A percentile compares a stretch with the other conserved stretches of the same genome.
Conservation (phyloP, 257 asterid species). For the Leptodermis oblonga region DNA sequence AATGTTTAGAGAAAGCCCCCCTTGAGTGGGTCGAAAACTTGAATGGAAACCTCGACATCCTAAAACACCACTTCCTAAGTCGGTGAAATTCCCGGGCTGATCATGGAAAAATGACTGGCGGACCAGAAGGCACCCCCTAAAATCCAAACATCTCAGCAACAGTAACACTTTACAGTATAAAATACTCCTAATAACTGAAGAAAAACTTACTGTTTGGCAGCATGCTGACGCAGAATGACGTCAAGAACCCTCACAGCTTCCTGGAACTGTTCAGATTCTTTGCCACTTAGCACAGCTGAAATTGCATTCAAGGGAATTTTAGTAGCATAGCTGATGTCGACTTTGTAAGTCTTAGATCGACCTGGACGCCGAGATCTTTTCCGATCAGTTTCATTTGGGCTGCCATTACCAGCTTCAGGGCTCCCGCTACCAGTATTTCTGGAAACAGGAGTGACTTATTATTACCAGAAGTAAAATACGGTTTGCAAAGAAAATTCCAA, state of each 20-base stretch:
- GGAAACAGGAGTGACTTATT: background rate
- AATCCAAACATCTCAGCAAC: slow-evolving; percentile 2
- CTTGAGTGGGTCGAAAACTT: slow-evolving; percentile 63
- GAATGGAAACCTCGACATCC: slow-evolving; percentile 75
- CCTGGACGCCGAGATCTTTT: slow-evolving; percentile 45
- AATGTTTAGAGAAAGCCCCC: slow-evolving; percentile 62
- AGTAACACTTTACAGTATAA: background rate
- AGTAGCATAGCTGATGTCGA: slow-evolving; percentile 55
- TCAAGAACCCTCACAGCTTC: slow-evolving; percentile 75
- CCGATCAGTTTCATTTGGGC: slow-evolving; percentile 36
- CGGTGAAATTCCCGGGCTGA: slow-evolving; percentile 40
- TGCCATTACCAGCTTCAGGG: slow-evolving; percentile 35
- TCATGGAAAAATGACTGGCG: slow-evolving; percentile 66
- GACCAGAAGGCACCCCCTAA: slow-evolving; percentile 74
- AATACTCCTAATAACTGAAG: background rate
- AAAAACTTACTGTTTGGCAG: slow-evolving; percentile 42
- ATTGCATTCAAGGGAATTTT: slow-evolving; percentile 59
- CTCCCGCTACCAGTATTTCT: slow-evolving; percentile 37
- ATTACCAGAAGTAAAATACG: background rate
- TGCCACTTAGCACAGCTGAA: slow-evolving; percentile 45
- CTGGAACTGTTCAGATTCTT: slow-evolving; percentile 61
- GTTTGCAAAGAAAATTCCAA: background rate
- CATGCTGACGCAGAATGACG: slow-evolving; percentile 56
- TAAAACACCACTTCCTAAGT: slow-evolving; percentile 61
- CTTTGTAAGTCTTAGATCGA: slow-evolving; percentile 49